These are phyloP conservation scores for Penicillium salamii DNA, from an alignment of 495 filamentous ascomycete genomes.

Conservation along the genomic window DNA sequence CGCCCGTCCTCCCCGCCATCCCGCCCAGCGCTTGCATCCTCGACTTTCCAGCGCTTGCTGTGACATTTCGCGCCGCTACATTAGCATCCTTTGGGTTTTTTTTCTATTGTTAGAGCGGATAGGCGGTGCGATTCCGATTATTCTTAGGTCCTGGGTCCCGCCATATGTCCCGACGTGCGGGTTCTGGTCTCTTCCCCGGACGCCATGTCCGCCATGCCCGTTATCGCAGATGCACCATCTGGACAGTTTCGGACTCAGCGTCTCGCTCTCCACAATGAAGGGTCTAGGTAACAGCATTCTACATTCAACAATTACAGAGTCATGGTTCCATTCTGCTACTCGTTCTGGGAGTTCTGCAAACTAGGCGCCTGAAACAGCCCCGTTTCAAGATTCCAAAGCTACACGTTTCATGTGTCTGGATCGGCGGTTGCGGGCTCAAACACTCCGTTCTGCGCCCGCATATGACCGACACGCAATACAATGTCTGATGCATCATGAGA, in stretches of 20 bases:
- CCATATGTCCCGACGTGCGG: not conserved
- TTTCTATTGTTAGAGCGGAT: conserved; percentile 11
- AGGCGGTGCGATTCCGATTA: not conserved
- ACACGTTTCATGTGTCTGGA: not conserved
- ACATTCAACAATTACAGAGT: no score
- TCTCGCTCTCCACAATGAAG: no score
- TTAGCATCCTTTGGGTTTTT: not conserved
- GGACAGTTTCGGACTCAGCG: not conserved
- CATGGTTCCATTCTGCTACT: no score
- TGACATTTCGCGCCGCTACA: not conserved
- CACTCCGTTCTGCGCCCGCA: no score
- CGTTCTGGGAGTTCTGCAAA: no score
- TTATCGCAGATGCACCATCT: not conserved
- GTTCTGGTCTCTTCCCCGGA: not conserved
- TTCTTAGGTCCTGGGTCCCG: not conserved
- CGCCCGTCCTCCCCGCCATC: conserved; percentile 11
- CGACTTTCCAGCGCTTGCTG: conserved; percentile 9
- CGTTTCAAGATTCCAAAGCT: not conserved
- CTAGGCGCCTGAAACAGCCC: not conserved
- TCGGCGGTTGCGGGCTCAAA: conserved; percentile 1
- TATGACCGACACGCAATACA: no score
- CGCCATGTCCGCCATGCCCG: not conserved
- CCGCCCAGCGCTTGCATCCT: conserved; percentile 18
- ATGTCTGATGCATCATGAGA: no score
- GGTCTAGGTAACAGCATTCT: no score